Evolutionary conservation across 73 alveolate genomes (phyloP).

Genomic region (Tetrahymena thermophila): DNA sequence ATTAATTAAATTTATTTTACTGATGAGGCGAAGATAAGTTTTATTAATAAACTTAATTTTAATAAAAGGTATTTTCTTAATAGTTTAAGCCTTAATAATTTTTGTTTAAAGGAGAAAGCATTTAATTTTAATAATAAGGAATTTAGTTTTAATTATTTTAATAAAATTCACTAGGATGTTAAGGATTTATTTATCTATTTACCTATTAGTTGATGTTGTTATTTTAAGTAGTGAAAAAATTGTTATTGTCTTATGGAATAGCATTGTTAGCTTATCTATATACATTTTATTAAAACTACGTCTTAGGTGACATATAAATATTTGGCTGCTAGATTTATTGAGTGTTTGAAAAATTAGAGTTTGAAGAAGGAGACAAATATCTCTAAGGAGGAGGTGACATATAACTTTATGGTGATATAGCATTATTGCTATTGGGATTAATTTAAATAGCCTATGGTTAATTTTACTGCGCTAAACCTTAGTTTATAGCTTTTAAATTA

Average conservation of each 20-base stretch:
- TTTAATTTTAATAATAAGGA: background rate
- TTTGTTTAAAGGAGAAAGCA: background rate
- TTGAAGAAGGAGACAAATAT: background rate
- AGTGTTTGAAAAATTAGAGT: background rate
- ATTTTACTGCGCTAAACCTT: background rate
- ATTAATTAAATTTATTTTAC: background rate
- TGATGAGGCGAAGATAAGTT: background rate
- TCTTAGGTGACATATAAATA: background rate
- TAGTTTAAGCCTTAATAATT: background rate
- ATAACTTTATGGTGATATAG: background rate
- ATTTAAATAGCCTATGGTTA: background rate
- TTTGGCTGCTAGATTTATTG: background rate
- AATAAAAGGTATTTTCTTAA: background rate
- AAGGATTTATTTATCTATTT: background rate
- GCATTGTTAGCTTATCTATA: background rate
- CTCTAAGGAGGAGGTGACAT: background rate
- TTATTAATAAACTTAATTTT: background rate
- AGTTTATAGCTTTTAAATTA: background rate
- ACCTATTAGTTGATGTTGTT: background rate
- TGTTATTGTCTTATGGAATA: background rate
- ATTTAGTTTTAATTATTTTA: background rate
- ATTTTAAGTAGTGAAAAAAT: too few relatives aligned
- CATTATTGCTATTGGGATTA: background rate
- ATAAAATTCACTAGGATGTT: background rate
- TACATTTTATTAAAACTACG: too few relatives aligned